Conservation (phyloP, 2,329 filamentous ascomycete genomes). For the Pseudogymnoascus pannorum region DNA sequence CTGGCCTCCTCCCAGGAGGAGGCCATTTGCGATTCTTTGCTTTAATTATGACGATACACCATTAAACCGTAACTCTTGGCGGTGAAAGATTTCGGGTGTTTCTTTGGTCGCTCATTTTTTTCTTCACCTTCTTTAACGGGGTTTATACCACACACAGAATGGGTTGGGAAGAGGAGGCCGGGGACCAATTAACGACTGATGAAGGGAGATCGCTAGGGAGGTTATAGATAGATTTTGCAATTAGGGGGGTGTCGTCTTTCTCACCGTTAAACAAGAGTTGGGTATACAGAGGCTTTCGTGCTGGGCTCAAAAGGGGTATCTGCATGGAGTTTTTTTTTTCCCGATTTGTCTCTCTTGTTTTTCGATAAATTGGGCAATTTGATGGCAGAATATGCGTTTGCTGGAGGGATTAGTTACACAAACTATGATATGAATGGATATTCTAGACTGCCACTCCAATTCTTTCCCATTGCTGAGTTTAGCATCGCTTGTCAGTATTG, state of each 20-base stretch:
- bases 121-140: neutral
- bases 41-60: constrained; percentile 8
- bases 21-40: constrained; percentile 7
- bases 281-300: constrained; percentile 8
- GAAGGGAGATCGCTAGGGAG: neutral
- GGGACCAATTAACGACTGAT: constrained; percentile 3
- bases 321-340: constrained; percentile 5
- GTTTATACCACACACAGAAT: constrained; percentile 4
- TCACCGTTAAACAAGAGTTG: constrained; percentile 7
- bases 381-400: neutral
- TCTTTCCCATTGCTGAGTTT: neutral
- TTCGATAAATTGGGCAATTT: constrained; percentile 4
- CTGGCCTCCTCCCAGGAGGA: neutral
- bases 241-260: neutral
- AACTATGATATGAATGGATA: constrained; percentile 6
- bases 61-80: neutral
- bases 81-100: neutral
- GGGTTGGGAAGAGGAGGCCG: too few relatives aligned
- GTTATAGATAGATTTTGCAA: constrained; percentile 8
- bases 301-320: constrained; percentile 3
- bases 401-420: neutral
- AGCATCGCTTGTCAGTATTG: neutral
- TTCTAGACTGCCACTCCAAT: neutral
- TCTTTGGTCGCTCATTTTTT: constrained; percentile 4
- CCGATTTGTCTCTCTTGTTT: neutral